Conservation (phyloP, 2,329 filamentous ascomycete species). For the Colletotrichum paranaense region DNA sequence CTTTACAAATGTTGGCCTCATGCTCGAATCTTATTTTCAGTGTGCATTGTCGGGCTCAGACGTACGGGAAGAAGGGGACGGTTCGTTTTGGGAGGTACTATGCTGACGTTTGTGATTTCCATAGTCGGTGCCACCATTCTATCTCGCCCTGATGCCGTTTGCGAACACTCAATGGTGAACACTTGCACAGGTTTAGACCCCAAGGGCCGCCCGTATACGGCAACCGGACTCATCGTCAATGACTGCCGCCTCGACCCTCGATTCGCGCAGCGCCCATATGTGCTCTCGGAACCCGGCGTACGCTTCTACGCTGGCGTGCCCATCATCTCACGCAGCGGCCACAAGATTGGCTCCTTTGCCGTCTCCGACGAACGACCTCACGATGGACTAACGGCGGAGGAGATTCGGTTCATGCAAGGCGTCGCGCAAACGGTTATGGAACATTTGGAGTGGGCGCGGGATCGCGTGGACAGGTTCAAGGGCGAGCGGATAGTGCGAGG, state of each 20-base stretch:
- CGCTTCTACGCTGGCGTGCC: slow-evolving; percentile 63
- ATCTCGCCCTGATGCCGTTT: slow-evolving; percentile 47
- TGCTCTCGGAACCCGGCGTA: slow-evolving; percentile 44
- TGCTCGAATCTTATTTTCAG: background rate
- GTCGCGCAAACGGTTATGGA: slow-evolving; percentile 68
- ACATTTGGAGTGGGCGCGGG: slow-evolving; percentile 68
- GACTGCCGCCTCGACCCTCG: slow-evolving; percentile 46
- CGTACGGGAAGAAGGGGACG: background rate
- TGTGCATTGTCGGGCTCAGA: background rate
- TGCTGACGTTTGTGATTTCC: slow-evolving; percentile 15
- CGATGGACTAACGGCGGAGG: slow-evolving; percentile 57
- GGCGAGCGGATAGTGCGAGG: slow-evolving; percentile 66
- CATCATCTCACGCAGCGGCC: slow-evolving; percentile 64
- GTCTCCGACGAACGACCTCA: slow-evolving; percentile 69
- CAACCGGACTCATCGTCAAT: slow-evolving; percentile 43
- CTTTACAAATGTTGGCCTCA: background rate
- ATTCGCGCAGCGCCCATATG: slow-evolving; percentile 46
- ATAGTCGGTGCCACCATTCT: slow-evolving; percentile 40
- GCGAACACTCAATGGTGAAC: slow-evolving; percentile 42
- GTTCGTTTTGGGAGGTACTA: background rate
- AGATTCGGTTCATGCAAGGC: slow-evolving; percentile 66
- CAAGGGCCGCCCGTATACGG: slow-evolving; percentile 41
- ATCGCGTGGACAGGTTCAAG: slow-evolving; percentile 61
- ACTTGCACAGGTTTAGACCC: slow-evolving; percentile 41
- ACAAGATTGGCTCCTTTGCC: slow-evolving; percentile 70